Evolutionary conservation across 2,329 filamentous ascomycete species (phyloP).

Genomic region (Paracoccidioides lutzii): DNA sequence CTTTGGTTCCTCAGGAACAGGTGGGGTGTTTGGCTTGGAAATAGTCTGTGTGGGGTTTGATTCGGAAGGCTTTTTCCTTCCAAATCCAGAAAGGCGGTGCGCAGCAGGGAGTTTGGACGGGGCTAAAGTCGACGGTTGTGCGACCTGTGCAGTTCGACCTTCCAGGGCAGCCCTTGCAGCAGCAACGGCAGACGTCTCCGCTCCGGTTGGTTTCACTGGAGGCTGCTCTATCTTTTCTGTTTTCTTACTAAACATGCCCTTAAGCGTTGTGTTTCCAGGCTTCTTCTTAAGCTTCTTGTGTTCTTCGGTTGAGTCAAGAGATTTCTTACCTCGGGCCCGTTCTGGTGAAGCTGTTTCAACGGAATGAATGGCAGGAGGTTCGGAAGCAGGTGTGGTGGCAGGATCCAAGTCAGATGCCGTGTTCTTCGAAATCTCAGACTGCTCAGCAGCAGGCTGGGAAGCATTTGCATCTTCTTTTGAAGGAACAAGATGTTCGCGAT

Average conservation of each 20-base stretch:
- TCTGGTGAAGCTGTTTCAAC: conserved; percentile 12
- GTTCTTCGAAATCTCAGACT: neutral
- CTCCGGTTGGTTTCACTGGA: conserved; percentile 22
- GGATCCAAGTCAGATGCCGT: conserved; percentile 11
- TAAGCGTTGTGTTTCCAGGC: conserved; percentile 28
- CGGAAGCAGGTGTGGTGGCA: conserved; percentile 8
- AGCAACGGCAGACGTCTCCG: conserved; percentile 26
- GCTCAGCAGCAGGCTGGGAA: conserved; percentile 14
- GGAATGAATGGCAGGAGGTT: conserved; percentile 1
- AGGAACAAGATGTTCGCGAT: conserved; percentile 20
- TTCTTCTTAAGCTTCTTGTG: conserved; percentile 35
- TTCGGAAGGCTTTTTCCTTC: conserved; percentile 23
- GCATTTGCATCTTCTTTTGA: conserved; percentile 21
- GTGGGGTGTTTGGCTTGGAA: conserved; percentile 7
- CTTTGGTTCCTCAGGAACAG: conserved; percentile 8
- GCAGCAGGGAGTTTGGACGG: conserved; percentile 11
- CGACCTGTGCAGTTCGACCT: conserved; percentile 22
- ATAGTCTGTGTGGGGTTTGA: neutral
- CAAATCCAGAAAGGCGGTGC: conserved; percentile 19
- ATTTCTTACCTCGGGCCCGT: conserved; percentile 20
- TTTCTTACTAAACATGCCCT: conserved; percentile 33
- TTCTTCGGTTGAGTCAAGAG: conserved; percentile 20
- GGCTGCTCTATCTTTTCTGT: conserved; percentile 23
- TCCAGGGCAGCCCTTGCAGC: conserved; percentile 32
- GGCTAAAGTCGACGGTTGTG: conserved; percentile 16